A percentile compares a stretch with the other conserved stretches of the same genome.
phyloP scores from a whole-genome alignment of 345 rosid genomes.

The Moringa oleifera region DNA sequence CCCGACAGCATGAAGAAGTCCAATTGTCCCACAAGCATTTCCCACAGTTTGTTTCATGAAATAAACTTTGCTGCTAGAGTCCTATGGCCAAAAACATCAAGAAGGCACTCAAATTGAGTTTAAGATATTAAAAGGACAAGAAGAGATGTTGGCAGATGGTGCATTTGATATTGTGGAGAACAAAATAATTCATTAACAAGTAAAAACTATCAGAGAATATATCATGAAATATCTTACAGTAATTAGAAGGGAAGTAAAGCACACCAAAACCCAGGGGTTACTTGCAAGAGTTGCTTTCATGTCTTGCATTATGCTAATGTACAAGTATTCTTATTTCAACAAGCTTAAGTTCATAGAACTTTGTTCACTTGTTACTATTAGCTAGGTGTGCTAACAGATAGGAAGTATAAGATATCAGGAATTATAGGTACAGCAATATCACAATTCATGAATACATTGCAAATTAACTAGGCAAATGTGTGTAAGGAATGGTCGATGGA shows the following conservation, averaged over 20 bases:
- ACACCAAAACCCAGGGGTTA: not conserved
- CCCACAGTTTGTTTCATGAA: constrained; percentile 97
- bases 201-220: no score
- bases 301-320: not conserved
- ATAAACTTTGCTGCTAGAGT: constrained; percentile 56
- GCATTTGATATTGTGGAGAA: no score
- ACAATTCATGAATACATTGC: no score
- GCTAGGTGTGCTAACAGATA: no score
- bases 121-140: no score
- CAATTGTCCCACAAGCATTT: constrained; percentile 97
- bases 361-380: no score
- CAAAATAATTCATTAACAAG: no score
- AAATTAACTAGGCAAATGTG: no score
- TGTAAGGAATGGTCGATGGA: no score
- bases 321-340: not conserved
- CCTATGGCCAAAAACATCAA: constrained; percentile 30
- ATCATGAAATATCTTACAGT: not conserved
- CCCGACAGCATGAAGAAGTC: constrained; percentile 92
- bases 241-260: not conserved
- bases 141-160: no score
- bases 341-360: not conserved
- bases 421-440: no score
- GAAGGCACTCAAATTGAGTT: not conserved
- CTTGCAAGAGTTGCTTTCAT: not conserved
- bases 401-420: no score